phyloP scores from a whole-genome alignment of 2,329 filamentous ascomycete species.

The Whalleya microplaca region DNA sequence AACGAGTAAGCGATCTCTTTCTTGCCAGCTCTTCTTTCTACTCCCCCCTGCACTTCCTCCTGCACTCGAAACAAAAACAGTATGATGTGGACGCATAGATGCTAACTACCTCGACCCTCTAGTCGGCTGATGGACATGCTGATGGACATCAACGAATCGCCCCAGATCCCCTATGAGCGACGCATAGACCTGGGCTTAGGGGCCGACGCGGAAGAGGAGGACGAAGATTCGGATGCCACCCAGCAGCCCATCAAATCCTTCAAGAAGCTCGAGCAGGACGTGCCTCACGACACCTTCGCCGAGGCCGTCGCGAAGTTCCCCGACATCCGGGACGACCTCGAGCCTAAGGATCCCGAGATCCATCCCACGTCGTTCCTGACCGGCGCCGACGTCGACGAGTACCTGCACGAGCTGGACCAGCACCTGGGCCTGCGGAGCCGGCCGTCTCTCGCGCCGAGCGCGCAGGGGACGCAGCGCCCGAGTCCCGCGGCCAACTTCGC shows the following conservation, averaged over 20 bases:
- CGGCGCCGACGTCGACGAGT: constrained; percentile 73
- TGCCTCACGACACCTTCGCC: constrained; percentile 55
- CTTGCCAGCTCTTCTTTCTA: constrained; percentile 11
- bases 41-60: constrained; percentile 10
- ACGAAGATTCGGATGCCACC: constrained; percentile 45
- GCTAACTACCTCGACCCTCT: constrained; percentile 12
- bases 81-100: neutral
- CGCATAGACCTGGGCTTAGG: constrained; percentile 71
- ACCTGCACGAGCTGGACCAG: constrained; percentile 67
- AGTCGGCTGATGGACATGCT: constrained; percentile 89
- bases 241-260: constrained; percentile 51
- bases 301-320: constrained; percentile 68
- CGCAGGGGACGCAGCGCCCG: constrained; percentile 39
- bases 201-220: constrained; percentile 44
- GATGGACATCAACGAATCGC: constrained; percentile 83
- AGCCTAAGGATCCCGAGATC: constrained; percentile 53
- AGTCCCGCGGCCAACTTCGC: constrained; percentile 49
- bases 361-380: constrained; percentile 69
- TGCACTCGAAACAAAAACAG: neutral
- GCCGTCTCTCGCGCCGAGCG: constrained; percentile 56
- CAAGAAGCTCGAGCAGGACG: constrained; percentile 53
- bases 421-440: constrained; percentile 48
- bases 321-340: constrained; percentile 53
- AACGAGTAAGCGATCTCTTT: constrained; percentile 73
- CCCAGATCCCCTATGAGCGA: constrained; percentile 74